These are phyloP conservation scores for Aspergillus hancockii DNA, from an alignment of 495 filamentous ascomycete species.

Conservation along the genomic window DNA sequence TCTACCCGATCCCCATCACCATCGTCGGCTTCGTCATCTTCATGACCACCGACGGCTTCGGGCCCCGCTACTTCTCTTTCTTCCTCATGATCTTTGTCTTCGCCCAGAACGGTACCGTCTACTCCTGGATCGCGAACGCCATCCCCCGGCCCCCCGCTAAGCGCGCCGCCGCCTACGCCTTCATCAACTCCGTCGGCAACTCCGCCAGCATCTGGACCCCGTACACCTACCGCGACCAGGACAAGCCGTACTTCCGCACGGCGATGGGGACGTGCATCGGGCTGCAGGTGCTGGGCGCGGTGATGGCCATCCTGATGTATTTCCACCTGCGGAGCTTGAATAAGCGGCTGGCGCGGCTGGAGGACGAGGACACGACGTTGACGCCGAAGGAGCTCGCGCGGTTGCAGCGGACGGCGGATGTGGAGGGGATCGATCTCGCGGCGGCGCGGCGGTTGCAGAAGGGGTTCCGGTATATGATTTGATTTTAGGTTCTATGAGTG, in stretches of 20 bases:
- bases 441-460: conserved; percentile 47
- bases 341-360: conserved; percentile 45
- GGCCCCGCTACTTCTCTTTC: conserved; percentile 53
- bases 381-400: conserved; percentile 42
- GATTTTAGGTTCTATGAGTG: neutral
- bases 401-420: conserved; percentile 47
- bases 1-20: conserved; percentile 52
- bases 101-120: conserved; percentile 52
- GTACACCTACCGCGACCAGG: conserved; percentile 45
- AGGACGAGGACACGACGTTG: conserved; percentile 42
- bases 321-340: conserved; percentile 46
- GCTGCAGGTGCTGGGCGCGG: conserved; percentile 41
- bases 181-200: conserved; percentile 57
- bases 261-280: conserved; percentile 51
- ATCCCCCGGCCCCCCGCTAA: conserved; percentile 56
- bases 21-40: conserved; percentile 53
- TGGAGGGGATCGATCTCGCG: conserved; percentile 50
- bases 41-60: conserved; percentile 49
- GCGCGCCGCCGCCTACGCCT: conserved; percentile 54
- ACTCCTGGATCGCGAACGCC: conserved; percentile 55
- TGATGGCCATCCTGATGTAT: conserved; percentile 43
- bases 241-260: conserved; percentile 41
- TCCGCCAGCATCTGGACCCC: conserved; percentile 57
- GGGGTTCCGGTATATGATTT: conserved; percentile 48
- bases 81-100: conserved; percentile 59